phyloP scores from a whole-genome alignment of 305 asterid genomes.

The Fraxinus floribunda region DNA sequence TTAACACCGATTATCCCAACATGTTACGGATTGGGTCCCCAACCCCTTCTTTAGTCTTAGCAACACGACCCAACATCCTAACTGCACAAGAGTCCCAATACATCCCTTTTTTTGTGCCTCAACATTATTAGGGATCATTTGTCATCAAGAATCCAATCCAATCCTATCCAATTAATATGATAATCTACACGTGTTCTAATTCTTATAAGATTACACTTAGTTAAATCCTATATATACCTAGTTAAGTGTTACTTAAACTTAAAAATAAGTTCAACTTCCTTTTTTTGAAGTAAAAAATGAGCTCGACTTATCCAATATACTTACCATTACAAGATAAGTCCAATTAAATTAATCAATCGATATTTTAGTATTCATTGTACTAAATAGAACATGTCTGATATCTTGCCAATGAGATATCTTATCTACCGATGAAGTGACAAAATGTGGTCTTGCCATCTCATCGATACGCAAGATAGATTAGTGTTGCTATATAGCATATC shows the following conservation, averaged over 20 bases:
- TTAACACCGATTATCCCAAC: not conserved
- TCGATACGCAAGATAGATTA: too few species aligned
- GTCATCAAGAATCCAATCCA: not conserved
- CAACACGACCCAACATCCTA: not conserved
- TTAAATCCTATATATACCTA: too few species aligned
- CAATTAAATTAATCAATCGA: too few species aligned
- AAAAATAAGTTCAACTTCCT: not conserved
- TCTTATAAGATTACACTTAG: not conserved
- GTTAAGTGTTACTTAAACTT: not conserved
- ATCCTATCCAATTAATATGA: not conserved
- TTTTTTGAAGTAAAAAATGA: not conserved
- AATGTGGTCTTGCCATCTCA: too few species aligned
- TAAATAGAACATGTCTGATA: too few species aligned
- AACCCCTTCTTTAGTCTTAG: not conserved
- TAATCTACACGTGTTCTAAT: not conserved
- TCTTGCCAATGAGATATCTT: too few species aligned
- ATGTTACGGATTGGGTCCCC: not conserved
- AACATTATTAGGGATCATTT: not conserved
- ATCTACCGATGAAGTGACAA: too few species aligned
- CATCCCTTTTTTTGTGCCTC: not conserved
- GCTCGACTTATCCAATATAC: not conserved
- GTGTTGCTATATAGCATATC: too few species aligned
- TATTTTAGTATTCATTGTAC: not conserved
- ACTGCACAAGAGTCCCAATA: not conserved
- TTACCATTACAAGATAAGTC: not conserved